These are phyloP conservation scores for Naumovozyma castellii DNA, from an alignment of 805 yeast species.

Conservation along the genomic window DNA sequence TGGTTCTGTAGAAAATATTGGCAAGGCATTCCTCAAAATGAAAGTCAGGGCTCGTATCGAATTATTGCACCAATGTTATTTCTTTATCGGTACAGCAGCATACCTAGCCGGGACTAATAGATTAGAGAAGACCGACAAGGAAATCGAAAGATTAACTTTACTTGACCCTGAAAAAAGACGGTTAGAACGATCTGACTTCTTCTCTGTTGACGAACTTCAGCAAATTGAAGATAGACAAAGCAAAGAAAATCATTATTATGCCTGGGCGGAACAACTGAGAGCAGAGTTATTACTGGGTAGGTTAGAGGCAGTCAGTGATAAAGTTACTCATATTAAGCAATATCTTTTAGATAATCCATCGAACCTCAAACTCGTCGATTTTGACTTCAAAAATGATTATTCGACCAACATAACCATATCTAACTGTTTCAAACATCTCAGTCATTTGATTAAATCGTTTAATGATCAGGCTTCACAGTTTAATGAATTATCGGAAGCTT, in stretches of 20 bases:
- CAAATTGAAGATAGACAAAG: conserved; percentile 30
- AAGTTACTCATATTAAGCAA: conserved; percentile 20
- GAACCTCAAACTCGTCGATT: conserved; percentile 8
- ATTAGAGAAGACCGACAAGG: conserved; percentile 21
- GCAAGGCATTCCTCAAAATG: conserved; percentile 8
- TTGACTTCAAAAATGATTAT: conserved; percentile 13
- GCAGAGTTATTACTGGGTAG: conserved; percentile 37
- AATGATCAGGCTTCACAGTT: conserved; percentile 23
- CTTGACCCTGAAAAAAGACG: background rate
- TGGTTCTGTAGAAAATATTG: conserved; percentile 42
- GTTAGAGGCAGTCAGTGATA: conserved; percentile 21
- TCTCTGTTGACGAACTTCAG: conserved; percentile 22
- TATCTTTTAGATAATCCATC: conserved; percentile 9
- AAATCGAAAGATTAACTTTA: conserved; percentile 19
- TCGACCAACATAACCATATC: conserved; percentile 15
- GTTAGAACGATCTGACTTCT: conserved; percentile 15
- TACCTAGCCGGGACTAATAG: conserved; percentile 24
- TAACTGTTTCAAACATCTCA: conserved; percentile 16
- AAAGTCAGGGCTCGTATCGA: conserved; percentile 31
- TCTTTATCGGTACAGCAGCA: conserved; percentile 49
- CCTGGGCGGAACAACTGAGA: conserved; percentile 53
- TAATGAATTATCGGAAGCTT: conserved; percentile 11
- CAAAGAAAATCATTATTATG: conserved; percentile 46
- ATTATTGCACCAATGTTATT: conserved; percentile 64
- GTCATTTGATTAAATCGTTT: conserved; percentile 8